Evolutionary conservation across 2,329 filamentous ascomycete species (phyloP), one percentile per base, ranked within the genome.

Genomic region (Stylonectria norvegica): DNA sequence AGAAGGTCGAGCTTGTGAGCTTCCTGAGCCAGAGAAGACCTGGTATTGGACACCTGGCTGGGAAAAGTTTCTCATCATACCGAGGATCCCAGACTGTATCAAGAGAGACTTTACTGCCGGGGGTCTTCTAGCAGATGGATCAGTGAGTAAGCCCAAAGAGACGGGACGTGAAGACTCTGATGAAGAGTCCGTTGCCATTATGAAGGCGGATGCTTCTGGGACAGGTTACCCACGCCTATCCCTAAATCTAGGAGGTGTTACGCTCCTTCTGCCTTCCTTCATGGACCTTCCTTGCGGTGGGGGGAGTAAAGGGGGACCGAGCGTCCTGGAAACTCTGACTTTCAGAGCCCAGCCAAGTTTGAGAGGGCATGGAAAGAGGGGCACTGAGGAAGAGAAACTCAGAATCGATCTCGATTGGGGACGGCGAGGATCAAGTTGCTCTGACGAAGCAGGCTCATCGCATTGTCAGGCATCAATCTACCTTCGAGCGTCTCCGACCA

Each of bases 51-150:
- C 64, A 2, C 54, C 53, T 3, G 42, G 44, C 4, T 61, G 56
- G 51, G 65, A 67, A 25, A 59, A 60, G 22, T 67, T 69, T 31
- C 40, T 68, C 5, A 53, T 69, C n/a, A 40, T 67, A 5, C 64
- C 66, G 2, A 44, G 38, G 33, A 49, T 65, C 10, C 66, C 66
- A 3, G 16, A 47, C 3, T 40, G 10, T 11, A 57, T 64, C 36
- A 50, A 48, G 20, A 50, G 54, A 14, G 43, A 50, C 20, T n/a
- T 42, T 14, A 30, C 12, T 5, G 25, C 38, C 4, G 15, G 9
- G 7, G 14, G 17, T 17, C 5, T 18, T 12, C 10, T 9, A 8
- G 20, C 17, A 6, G 18, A 16, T 17, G 29, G 20, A 14, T 5
- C 9, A 3, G 7, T 20, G 5, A n/a, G 9, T 7, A 19, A 8